phyloP scores from a whole-genome alignment of 495 filamentous ascomycete genomes.

The Penicillium crystallinum region DNA sequence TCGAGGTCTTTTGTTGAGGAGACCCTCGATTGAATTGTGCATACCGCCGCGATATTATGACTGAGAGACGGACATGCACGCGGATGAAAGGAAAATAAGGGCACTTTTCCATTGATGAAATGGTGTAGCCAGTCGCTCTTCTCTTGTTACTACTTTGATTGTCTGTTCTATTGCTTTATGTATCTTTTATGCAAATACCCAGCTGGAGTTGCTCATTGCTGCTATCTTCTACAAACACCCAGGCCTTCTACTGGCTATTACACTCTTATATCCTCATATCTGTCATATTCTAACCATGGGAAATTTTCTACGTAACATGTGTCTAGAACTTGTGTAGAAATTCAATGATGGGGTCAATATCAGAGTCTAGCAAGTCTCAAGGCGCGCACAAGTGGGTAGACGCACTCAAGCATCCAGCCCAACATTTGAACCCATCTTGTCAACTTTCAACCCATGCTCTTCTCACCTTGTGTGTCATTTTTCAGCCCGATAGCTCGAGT shows the following conservation, averaged over 20 bases:
- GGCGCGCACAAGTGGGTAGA: background rate
- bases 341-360: background rate
- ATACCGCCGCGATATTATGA: background rate
- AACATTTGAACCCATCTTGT: background rate
- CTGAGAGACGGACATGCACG: background rate
- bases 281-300: background rate
- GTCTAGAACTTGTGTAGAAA: background rate
- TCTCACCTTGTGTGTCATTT: background rate
- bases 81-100: background rate
- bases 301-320: background rate
- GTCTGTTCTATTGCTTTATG: background rate
- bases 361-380: background rate
- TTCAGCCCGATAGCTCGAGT: background rate
- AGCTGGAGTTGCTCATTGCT: background rate
- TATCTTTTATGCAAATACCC: constrained; percentile 8
- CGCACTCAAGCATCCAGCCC: background rate
- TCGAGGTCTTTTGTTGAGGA: background rate
- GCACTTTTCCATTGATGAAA: background rate
- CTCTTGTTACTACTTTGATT: background rate
- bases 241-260: background rate
- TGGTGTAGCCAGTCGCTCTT: background rate
- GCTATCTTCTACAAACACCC: background rate
- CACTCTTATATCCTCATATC: background rate
- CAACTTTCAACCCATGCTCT: background rate
- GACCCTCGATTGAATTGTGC: background rate